Evolutionary conservation across 352 stramenopile species (phyloP).

Genomic region (Peronosclerospora sorghi): DNA sequence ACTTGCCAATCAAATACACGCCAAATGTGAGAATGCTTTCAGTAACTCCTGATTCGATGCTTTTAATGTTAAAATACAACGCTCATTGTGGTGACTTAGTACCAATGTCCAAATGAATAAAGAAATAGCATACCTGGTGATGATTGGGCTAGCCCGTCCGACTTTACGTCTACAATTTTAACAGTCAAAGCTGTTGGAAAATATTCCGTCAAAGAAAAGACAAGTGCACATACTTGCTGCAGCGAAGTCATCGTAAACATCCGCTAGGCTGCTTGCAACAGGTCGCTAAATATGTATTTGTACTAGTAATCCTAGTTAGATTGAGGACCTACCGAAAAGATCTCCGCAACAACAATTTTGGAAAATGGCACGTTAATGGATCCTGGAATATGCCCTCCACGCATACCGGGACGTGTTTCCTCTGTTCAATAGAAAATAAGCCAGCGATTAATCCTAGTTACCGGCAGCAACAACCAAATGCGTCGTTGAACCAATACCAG

Average conservation of each 20-base stretch:
- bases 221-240: constrained; percentile 32
- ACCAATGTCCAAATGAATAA: too few relatives aligned
- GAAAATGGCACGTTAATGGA: constrained; percentile 86
- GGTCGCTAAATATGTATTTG: constrained; percentile 4
- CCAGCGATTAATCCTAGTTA: background rate
- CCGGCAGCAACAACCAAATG: constrained; percentile 3
- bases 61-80: too few relatives aligned
- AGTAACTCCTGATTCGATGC: constrained; percentile 66
- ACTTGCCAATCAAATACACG: constrained; percentile 50
- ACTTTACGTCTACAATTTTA: constrained; percentile 30
- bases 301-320: too few relatives aligned
- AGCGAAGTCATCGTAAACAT: constrained; percentile 70
- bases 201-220: background rate
- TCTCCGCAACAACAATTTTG: constrained; percentile 72
- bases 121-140: constrained; percentile 61
- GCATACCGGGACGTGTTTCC: constrained; percentile 88
- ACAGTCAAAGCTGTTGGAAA: background rate
- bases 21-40: constrained; percentile 56
- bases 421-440: constrained; percentile 6
- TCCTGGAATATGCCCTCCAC: constrained; percentile 87
- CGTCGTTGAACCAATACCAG: constrained; percentile 47
- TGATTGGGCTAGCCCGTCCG: constrained; percentile 46
- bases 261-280: constrained; percentile 23
- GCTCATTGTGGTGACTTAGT: too few relatives aligned
- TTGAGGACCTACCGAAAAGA: constrained; percentile 66